Conservation (phyloP, 225 moss, liverwort and hornwort genomes). For the Pseudisothecium myosuroides region DNA sequence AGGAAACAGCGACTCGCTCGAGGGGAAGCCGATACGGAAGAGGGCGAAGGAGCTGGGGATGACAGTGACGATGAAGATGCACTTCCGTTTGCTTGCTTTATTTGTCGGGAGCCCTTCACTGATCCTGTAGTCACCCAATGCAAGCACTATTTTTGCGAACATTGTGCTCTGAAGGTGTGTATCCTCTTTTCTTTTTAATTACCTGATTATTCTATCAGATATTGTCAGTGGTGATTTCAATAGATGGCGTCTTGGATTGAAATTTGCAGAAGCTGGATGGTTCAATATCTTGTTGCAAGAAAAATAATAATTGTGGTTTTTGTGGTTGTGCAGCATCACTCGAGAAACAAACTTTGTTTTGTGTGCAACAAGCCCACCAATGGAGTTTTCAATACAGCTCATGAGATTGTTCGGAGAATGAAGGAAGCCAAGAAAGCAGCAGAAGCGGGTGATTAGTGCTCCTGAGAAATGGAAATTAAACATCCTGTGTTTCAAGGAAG, state of each 20-base stretch:
- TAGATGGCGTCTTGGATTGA: background rate
- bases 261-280: background rate
- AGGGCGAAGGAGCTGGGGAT: slow-evolving; percentile 17
- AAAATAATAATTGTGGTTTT: background rate
- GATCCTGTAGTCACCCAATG: slow-evolving; percentile 50
- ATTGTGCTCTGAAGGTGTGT: slow-evolving; percentile 83
- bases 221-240: background rate
- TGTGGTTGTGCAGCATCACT: slow-evolving; percentile 62
- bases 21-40: slow-evolving; percentile 40
- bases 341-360: slow-evolving; percentile 68
- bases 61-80: slow-evolving; percentile 58
- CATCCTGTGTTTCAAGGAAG: background rate
- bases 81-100: slow-evolving; percentile 55
- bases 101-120: slow-evolving; percentile 72
- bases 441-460: slow-evolving; percentile 12
- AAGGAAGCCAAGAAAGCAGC: slow-evolving; percentile 56
- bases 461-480: background rate
- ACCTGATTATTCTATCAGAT: background rate
- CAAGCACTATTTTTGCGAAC: slow-evolving; percentile 95
- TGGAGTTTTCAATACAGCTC: slow-evolving; percentile 92
- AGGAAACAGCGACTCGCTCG: slow-evolving; percentile 52
- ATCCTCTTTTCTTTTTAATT: background rate
- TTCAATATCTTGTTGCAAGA: background rate
- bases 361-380: slow-evolving; percentile 94
- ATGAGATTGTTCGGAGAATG: slow-evolving; percentile 64